Evolutionary conservation across 306 rosid species (phyloP).

Genomic region (Vicia sativa): DNA sequence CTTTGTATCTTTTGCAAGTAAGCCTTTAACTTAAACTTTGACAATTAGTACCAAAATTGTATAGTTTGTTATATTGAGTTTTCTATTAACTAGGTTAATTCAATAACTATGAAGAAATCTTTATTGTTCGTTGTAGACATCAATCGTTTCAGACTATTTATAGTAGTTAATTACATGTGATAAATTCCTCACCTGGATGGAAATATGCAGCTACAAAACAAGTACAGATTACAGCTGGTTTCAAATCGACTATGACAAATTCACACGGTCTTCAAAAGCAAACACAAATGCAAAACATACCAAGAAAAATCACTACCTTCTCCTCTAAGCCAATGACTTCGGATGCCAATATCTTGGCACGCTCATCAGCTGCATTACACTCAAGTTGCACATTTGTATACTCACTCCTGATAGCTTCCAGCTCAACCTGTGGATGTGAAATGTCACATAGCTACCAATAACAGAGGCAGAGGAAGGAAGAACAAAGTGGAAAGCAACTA

Average conservation of each 20-base stretch:
- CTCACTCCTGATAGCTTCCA: constrained; percentile 73
- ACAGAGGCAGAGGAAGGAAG: constrained; percentile 11
- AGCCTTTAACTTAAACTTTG: background rate
- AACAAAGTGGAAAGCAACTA: constrained; percentile 11
- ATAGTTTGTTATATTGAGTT: background rate
- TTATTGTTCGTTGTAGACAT: background rate
- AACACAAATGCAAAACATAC: constrained; percentile 43
- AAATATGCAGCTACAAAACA: constrained; percentile 11
- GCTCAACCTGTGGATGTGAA: constrained; percentile 64
- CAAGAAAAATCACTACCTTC: constrained; percentile 76
- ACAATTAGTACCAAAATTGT: background rate
- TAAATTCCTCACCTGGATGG: constrained; percentile 12
- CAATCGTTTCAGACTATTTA: constrained; percentile 15
- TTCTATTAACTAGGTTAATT: background rate
- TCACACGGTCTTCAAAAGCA: background rate
- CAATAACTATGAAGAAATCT: background rate
- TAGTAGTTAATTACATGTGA: constrained; percentile 9
- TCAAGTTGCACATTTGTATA: constrained; percentile 83
- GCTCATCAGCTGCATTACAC: constrained; percentile 96
- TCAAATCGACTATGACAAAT: background rate
- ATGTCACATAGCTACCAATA: constrained; percentile 17
- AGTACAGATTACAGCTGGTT: constrained; percentile 16
- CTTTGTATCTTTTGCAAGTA: background rate
- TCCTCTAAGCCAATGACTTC: constrained; percentile 97
- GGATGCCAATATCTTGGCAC: constrained; percentile 92